These are phyloP conservation scores for Fusarium albosuccineum DNA, from an alignment of 2,329 filamentous ascomycete genomes.

Conservation along the genomic window DNA sequence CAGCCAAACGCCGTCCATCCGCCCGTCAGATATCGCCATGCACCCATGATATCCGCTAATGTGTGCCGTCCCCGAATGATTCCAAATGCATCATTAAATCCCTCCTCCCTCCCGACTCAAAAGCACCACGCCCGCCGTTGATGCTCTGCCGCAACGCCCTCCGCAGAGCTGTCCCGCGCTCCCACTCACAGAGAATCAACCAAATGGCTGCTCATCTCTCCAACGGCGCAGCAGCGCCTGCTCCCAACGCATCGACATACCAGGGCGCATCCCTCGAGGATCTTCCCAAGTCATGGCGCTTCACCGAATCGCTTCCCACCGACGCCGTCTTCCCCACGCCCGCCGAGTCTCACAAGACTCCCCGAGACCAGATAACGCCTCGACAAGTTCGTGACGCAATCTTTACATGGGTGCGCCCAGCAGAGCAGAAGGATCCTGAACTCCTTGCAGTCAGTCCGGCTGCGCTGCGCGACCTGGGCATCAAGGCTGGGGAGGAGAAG, in stretches of 20 bases:
- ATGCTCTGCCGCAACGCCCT: conserved; percentile 53
- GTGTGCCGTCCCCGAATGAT: not conserved
- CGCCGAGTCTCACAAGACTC: conserved; percentile 82
- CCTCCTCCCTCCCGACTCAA: not conserved
- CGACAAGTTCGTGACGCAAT: conserved; percentile 86
- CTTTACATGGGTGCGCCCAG: conserved; percentile 92
- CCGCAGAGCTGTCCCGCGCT: conserved; percentile 49
- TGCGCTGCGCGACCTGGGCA: conserved; percentile 84
- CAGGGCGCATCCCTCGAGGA: conserved; percentile 61
- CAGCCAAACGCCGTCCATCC: conserved; percentile 18
- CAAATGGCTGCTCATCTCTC: conserved; percentile 52
- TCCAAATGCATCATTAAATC: conserved; percentile 22
- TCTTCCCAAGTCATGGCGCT: conserved; percentile 74
- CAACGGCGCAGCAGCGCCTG: conserved; percentile 42
- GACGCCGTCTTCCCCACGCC: conserved; percentile 86
- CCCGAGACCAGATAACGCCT: conserved; percentile 81
- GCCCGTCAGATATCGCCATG: conserved; percentile 1
- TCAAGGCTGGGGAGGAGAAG: conserved; percentile 75
- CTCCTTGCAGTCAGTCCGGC: conserved; percentile 83
- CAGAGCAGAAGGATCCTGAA: conserved; percentile 78
- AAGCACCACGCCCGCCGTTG: conserved; percentile 36
- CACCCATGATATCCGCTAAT: conserved; percentile 5
- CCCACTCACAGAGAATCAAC: conserved; percentile 43
- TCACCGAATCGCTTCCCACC: conserved; percentile 76
- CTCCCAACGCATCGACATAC: conserved; percentile 16